Conservation (phyloP, 2,329 filamentous ascomycete species). For the Basipetospora chlamydospora region DNA sequence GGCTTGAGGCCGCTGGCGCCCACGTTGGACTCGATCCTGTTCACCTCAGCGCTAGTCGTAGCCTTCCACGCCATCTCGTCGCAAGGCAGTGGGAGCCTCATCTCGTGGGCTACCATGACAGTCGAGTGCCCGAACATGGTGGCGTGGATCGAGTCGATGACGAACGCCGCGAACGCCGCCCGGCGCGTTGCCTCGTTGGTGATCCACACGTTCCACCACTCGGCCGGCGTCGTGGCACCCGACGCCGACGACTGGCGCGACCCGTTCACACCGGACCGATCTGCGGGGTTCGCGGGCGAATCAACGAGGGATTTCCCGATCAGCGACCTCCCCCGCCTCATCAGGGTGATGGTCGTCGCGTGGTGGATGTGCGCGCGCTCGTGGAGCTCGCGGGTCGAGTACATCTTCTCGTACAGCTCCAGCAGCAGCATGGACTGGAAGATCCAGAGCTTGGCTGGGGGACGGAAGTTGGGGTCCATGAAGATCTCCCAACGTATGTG, state of each 20-base stretch:
- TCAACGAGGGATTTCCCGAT: conserved; percentile 77
- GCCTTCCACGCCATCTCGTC: conserved; percentile 90
- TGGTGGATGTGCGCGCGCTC: conserved; percentile 95
- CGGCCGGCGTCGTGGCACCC: conserved; percentile 54
- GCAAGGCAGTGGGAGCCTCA: conserved; percentile 80
- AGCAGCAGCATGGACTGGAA: conserved; percentile 83
- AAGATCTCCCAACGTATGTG: conserved; percentile 95
- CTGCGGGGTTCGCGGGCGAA: conserved; percentile 61
- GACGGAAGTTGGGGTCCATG: conserved; percentile 76
- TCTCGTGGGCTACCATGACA: conserved; percentile 93
- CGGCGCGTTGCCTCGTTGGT: conserved; percentile 81
- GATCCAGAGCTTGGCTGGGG: conserved; percentile 88
- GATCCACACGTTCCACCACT: conserved; percentile 95
- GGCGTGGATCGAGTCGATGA: conserved; percentile 89
- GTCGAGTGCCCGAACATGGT: conserved; percentile 97
- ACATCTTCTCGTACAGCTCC: conserved; percentile 97
- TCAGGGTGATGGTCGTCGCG: conserved; percentile 84
- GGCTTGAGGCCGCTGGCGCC: conserved; percentile 71
- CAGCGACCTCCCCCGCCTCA: conserved; percentile 83
- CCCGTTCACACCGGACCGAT: conserved; percentile 31
- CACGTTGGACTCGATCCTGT: conserved; percentile 66
- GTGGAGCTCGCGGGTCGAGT: conserved; percentile 78
- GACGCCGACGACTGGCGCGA: conserved; percentile 49
- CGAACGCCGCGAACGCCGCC: conserved; percentile 84
- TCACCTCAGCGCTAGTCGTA: conserved; percentile 73